Conservation (phyloP, 2,329 filamentous ascomycete species). For the Teratosphaeria destructans region DNA sequence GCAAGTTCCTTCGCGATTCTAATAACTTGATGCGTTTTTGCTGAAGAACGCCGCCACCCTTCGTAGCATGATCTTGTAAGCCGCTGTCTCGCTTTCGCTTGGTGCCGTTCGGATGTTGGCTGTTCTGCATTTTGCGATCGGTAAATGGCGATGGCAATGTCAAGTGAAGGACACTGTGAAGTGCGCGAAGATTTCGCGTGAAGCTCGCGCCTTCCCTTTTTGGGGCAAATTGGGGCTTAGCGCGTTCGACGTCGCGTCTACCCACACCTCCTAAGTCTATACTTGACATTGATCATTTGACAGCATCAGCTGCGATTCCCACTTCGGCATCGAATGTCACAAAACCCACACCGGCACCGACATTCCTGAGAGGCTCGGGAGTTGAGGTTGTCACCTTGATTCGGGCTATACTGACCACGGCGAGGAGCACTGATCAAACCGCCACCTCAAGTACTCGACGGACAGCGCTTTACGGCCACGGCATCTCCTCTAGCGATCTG, state of each 20-base stretch:
- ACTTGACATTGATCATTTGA: neutral
- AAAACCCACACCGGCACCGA: neutral
- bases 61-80: neutral
- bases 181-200: neutral
- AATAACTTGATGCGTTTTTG: conserved; percentile 18
- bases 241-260: neutral
- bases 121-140: neutral
- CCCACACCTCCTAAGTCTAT: neutral
- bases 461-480: neutral
- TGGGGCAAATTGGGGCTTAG: neutral
- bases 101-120: neutral
- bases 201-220: neutral
- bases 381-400: neutral
- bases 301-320: neutral
- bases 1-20: conserved; percentile 52
- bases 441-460: neutral
- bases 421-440: neutral
- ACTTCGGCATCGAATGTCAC: neutral
- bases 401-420: neutral
- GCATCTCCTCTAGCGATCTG: too few species aligned
- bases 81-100: conserved; percentile 11
- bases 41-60: conserved; percentile 2
- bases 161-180: neutral
- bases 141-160: neutral
- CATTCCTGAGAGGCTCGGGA: too few species aligned